Percentiles rank a stretch among this genome's conserved stretches.
Conservation (phyloP, 2,329 filamentous ascomycete species). For the Calonectria pauciramosa region DNA sequence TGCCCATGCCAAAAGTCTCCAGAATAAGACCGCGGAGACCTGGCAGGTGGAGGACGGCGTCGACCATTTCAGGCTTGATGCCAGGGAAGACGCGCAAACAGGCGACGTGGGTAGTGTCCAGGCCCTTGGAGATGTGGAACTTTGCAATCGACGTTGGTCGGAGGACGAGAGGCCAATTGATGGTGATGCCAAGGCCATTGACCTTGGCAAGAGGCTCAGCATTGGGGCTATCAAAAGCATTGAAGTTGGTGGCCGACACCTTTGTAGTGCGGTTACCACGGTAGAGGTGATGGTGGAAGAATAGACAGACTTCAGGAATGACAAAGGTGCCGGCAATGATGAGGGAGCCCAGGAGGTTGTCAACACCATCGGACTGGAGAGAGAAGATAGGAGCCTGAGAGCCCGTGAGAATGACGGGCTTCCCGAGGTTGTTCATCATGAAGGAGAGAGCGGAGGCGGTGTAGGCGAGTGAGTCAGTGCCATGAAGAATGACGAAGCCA, state of each 20-base stretch:
- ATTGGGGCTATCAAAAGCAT: constrained; percentile 92
- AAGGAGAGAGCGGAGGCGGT: constrained; percentile 92
- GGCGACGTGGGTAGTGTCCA: constrained; percentile 90
- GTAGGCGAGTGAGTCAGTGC: constrained; percentile 91
- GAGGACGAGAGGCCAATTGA: constrained; percentile 84
- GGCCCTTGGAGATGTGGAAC: constrained; percentile 79
- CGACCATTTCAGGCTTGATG: constrained; percentile 93
- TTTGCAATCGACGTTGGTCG: constrained; percentile 80
- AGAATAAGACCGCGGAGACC: constrained; percentile 85
- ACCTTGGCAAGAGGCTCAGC: constrained; percentile 84
- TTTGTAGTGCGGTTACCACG: constrained; percentile 91
- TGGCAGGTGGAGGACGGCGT: constrained; percentile 83
- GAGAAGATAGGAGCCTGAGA: constrained; percentile 90
- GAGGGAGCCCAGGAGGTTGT: constrained; percentile 89
- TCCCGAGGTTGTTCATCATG: constrained; percentile 92
- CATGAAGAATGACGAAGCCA: constrained; percentile 91
- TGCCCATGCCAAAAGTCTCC: constrained; percentile 94
- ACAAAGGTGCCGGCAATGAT: constrained; percentile 94
- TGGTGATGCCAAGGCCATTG: constrained; percentile 83
- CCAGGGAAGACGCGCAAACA: constrained; percentile 92
- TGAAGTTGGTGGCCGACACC: constrained; percentile 86
- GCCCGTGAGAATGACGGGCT: constrained; percentile 89
- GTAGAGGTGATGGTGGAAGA: constrained; percentile 93
- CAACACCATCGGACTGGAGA: constrained; percentile 90
- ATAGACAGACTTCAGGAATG: constrained; percentile 92